These are phyloP conservation scores for Penicillium malachiteum DNA, from an alignment of 495 filamentous ascomycete species.

Conservation along the genomic window DNA sequence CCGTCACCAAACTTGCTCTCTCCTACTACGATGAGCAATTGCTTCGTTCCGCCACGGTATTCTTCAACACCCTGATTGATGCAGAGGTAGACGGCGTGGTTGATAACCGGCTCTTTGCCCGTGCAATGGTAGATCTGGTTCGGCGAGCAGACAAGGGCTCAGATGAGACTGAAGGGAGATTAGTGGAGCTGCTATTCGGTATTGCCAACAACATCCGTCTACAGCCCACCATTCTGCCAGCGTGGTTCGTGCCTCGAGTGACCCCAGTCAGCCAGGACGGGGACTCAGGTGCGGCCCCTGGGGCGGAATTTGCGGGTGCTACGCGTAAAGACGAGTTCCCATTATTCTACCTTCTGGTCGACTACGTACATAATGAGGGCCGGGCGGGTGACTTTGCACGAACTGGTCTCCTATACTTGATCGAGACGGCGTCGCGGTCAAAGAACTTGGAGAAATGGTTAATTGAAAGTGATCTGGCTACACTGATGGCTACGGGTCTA, in stretches of 20 bases:
- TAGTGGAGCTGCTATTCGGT: slow-evolving; percentile 90
- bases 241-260: slow-evolving; percentile 70
- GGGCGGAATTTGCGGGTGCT: slow-evolving; percentile 71
- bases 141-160: slow-evolving; percentile 55
- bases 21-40: slow-evolving; percentile 76
- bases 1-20: slow-evolving; percentile 80
- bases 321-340: slow-evolving; percentile 94
- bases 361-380: slow-evolving; percentile 93
- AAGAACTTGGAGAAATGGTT: slow-evolving; percentile 88
- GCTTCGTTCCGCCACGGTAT: slow-evolving; percentile 73
- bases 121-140: slow-evolving; percentile 77
- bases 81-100: slow-evolving; percentile 94
- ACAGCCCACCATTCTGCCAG: slow-evolving; percentile 76
- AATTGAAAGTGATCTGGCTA: slow-evolving; percentile 93
- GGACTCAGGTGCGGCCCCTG: slow-evolving; percentile 46
- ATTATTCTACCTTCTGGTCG: slow-evolving; percentile 89
- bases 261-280: slow-evolving; percentile 38
- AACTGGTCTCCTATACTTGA: slow-evolving; percentile 91
- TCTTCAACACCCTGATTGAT: slow-evolving; percentile 89
- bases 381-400: slow-evolving; percentile 95
- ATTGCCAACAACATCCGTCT: slow-evolving; percentile 92
- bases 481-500: slow-evolving; percentile 92
- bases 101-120: slow-evolving; percentile 77
- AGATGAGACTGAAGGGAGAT: slow-evolving; percentile 73
- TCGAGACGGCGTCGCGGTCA: slow-evolving; percentile 85